A percentile compares a stretch with the other conserved stretches of the same genome.
Evolutionary conservation across 768 basidiomycete species (phyloP).

Genomic region (Cystofilobasidium macerans): DNA sequence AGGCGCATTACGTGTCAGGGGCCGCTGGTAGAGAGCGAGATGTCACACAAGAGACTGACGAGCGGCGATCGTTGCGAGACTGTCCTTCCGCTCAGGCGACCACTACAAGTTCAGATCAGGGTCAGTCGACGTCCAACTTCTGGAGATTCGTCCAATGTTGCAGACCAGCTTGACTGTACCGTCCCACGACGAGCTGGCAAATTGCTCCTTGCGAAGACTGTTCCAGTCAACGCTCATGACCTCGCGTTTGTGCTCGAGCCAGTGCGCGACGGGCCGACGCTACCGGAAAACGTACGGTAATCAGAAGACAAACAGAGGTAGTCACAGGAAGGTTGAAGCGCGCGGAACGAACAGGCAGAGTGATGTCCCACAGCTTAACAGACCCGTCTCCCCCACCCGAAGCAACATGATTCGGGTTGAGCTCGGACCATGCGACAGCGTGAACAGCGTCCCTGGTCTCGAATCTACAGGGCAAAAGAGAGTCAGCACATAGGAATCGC

Average conservation of each 20-base stretch:
- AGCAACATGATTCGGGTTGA: constrained; percentile 85
- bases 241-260: constrained; percentile 90
- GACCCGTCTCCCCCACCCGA: constrained; percentile 84
- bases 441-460: constrained; percentile 83
- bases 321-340: background rate
- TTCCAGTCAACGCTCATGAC: constrained; percentile 94
- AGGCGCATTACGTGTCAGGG: too few species aligned
- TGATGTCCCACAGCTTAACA: constrained; percentile 78
- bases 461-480: too few species aligned
- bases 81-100: constrained; percentile 69
- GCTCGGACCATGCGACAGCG: constrained; percentile 89
- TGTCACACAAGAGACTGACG: constrained; percentile 52
- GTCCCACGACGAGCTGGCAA: constrained; percentile 60
- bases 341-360: constrained; percentile 54
- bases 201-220: constrained; percentile 77
- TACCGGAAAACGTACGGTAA: constrained; percentile 36
- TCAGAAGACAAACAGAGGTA: background rate
- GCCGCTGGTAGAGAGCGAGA: background rate
- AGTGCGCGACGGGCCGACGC: constrained; percentile 79
- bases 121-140: too few species aligned
- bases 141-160: background rate
- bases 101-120: constrained; percentile 47
- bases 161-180: constrained; percentile 72
- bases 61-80: constrained; percentile 68
- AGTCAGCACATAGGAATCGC: too few species aligned